Evolutionary conservation across 2,329 filamentous ascomycete genomes (phyloP).

Genomic region (Pseudogymnoascus sp.): DNA sequence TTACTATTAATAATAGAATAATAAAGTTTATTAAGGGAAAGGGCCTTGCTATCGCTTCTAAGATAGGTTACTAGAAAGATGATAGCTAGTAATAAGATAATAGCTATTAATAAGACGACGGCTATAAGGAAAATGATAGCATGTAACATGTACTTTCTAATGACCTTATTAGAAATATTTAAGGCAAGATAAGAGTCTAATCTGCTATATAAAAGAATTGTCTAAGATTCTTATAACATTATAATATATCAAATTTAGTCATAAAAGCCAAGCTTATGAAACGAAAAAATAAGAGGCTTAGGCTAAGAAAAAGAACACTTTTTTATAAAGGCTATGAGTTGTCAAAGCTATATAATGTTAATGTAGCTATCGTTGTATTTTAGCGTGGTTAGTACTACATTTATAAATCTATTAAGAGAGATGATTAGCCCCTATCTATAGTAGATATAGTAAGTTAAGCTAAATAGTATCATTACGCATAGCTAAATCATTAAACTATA

Average conservation of each 20-base stretch:
- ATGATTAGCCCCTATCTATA: not conserved
- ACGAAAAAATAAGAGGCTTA: not conserved
- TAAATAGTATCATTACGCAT: not conserved
- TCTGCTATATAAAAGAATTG: not conserved
- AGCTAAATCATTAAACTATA: not conserved
- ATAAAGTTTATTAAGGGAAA: too few species aligned
- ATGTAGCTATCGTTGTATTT: not conserved
- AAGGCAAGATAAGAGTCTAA: not conserved
- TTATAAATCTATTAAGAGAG: not conserved
- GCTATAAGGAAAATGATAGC: not conserved
- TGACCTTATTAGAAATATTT: not conserved
- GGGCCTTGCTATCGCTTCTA: not conserved
- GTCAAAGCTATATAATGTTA: not conserved
- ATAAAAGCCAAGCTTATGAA: not conserved
- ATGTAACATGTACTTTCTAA: not conserved
- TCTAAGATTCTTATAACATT: not conserved
- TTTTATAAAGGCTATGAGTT: not conserved
- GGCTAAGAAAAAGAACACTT: not conserved
- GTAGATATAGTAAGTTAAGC: not conserved
- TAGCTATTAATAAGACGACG: not conserved
- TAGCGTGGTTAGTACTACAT: not conserved
- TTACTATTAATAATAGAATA: too few species aligned
- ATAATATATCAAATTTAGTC: not conserved
- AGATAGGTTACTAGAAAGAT: not conserved
- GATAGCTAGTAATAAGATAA: too few species aligned